Percentiles rank a stretch among this genome's conserved stretches.
phyloP scores from a whole-genome alignment of 208 protist genomes.

The Trypanosoma mega region DNA sequence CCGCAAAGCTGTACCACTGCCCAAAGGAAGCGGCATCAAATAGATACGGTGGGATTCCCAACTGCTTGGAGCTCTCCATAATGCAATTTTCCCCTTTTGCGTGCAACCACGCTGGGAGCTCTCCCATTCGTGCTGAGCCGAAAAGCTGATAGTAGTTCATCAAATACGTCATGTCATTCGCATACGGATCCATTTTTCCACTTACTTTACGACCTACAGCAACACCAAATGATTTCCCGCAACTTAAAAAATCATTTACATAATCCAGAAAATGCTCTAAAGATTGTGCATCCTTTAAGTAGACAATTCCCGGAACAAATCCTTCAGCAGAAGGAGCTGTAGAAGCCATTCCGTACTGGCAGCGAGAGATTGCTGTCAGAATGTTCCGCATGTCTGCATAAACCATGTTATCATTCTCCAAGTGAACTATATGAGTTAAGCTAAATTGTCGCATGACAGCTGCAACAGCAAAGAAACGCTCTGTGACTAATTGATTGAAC shows the following conservation, averaged over 20 bases:
- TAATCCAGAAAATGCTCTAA: slow-evolving; percentile 17
- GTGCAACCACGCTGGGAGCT: slow-evolving; percentile 24
- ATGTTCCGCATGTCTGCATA: slow-evolving; percentile 20
- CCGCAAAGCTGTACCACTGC: slow-evolving; percentile 35
- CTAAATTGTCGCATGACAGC: slow-evolving; percentile 10
- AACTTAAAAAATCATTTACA: slow-evolving; percentile 31
- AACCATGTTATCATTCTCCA: slow-evolving; percentile 38
- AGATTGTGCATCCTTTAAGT: slow-evolving; percentile 18
- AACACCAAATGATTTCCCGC: slow-evolving; percentile 21
- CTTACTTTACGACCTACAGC: slow-evolving; percentile 7
- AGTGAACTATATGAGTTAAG: slow-evolving; percentile 23
- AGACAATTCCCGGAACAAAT: slow-evolving; percentile 25
- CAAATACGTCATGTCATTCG: slow-evolving; percentile 38
- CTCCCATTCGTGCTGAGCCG: slow-evolving; percentile 3
- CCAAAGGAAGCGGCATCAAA: slow-evolving; percentile 29
- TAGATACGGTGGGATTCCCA: slow-evolving; percentile 7
- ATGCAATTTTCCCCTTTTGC: slow-evolving; percentile 29
- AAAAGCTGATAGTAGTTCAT: slow-evolving; percentile 36
- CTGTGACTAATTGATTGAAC: slow-evolving; percentile 30
- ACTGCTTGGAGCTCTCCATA: slow-evolving; percentile 6
- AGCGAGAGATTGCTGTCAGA: slow-evolving; percentile 8
- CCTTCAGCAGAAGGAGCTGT: slow-evolving; percentile 20
- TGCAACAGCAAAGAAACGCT: slow-evolving; percentile 22
- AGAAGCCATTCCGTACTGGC: slow-evolving; percentile 14
- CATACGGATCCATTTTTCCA: slow-evolving; percentile 21